Conservation (phyloP, 1,284 basidiomycete species). For the Trametes versicolor region DNA sequence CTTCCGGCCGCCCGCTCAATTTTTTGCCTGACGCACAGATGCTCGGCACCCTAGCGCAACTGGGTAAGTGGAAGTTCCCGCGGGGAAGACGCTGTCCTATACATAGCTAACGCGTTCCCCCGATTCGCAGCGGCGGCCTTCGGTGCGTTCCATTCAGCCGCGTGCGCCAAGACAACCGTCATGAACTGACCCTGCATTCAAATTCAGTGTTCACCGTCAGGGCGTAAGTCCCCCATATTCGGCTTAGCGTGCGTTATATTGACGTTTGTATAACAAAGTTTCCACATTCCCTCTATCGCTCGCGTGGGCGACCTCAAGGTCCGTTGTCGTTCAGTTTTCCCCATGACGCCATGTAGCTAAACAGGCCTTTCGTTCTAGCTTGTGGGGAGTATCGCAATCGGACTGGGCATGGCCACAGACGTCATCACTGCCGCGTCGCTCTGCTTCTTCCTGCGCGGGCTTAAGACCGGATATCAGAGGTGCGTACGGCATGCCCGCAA, state of each 20-base stretch:
- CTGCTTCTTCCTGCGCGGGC: constrained; percentile 60
- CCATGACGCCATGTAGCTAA: neutral
- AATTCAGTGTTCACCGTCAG: constrained; percentile 30
- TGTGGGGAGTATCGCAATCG: constrained; percentile 55
- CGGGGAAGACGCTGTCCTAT: neutral
- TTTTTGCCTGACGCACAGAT: constrained; percentile 22
- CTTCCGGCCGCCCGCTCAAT: neutral
- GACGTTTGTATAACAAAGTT: constrained; percentile 8
- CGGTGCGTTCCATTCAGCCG: constrained; percentile 22
- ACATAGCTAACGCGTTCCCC: constrained; percentile 1
- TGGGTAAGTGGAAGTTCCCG: constrained; percentile 25
- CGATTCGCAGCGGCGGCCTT: constrained; percentile 25
- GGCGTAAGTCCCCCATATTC: constrained; percentile 23
- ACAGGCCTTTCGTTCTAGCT: constrained; percentile 40
- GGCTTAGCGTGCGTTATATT: neutral
- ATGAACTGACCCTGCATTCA: neutral
- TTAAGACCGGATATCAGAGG: constrained; percentile 58
- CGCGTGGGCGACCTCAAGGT: constrained; percentile 31
- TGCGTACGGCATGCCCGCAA: constrained; percentile 36
- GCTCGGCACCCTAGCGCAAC: constrained; percentile 30
- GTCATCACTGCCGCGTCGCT: constrained; percentile 58
- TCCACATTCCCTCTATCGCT: constrained; percentile 22
- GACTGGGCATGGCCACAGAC: constrained; percentile 57
- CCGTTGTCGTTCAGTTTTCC: neutral
- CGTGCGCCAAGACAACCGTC: neutral